These are phyloP conservation scores for Xylaria sp. DNA, from an alignment of 2,329 filamentous ascomycete species.

Conservation along the genomic window DNA sequence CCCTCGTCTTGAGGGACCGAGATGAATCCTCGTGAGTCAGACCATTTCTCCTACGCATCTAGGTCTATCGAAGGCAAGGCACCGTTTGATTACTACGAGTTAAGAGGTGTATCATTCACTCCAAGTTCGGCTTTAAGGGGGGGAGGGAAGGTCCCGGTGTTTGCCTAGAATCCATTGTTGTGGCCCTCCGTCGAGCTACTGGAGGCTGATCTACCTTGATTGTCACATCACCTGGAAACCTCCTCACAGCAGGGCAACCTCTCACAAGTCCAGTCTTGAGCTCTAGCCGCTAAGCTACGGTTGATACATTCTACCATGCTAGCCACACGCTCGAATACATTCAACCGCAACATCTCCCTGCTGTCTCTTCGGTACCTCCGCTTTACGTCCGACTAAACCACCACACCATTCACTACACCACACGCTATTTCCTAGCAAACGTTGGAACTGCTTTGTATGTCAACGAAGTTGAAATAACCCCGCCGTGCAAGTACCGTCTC, in stretches of 20 bases:
- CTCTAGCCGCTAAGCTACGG: neutral
- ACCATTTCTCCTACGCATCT: neutral
- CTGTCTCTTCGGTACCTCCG: neutral
- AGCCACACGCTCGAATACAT: neutral
- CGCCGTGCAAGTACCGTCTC: neutral
- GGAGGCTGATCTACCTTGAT: neutral
- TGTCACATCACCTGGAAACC: too few species aligned
- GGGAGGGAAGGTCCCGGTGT: too few species aligned
- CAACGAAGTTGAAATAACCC: neutral
- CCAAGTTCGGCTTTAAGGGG: neutral
- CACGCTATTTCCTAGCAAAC: neutral
- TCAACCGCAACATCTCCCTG: neutral
- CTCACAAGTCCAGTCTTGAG: neutral
- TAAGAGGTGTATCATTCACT: neutral
- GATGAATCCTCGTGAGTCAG: slow-evolving; percentile 2
- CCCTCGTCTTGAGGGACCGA: neutral
- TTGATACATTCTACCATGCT: neutral
- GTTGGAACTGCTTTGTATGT: neutral
- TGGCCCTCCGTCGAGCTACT: neutral
- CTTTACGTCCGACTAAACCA: neutral
- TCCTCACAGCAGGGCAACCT: neutral
- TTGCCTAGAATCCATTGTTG: neutral
- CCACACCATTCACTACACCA: neutral
- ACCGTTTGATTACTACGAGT: neutral
- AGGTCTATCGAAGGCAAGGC: neutral